A percentile compares a stretch with the other conserved stretches of the same genome.
Evolutionary conservation across 2,329 filamentous ascomycete species (phyloP).

Genomic region (Diplocarpon mali): DNA sequence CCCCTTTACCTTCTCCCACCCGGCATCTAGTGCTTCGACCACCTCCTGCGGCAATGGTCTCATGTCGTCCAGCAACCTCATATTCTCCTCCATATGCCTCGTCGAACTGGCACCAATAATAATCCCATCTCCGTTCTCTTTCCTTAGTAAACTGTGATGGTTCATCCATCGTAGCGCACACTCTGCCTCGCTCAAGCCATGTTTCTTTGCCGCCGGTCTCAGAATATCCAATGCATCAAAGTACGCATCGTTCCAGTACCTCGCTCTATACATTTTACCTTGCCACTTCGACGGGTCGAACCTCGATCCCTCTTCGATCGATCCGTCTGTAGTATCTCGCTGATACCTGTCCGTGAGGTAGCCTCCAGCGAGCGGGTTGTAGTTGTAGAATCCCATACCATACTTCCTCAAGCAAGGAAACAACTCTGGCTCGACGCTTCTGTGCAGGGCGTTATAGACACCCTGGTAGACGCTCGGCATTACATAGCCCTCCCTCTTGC

Average conservation of each 20-base stretch:
- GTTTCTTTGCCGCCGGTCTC: conserved; percentile 30
- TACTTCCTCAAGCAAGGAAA: conserved; percentile 61
- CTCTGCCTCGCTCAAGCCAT: conserved; percentile 29
- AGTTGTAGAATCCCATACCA: conserved; percentile 64
- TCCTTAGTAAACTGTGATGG: conserved; percentile 25
- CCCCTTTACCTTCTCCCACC: conserved; percentile 60
- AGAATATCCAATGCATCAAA: conserved; percentile 29
- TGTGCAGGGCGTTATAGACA: conserved; percentile 74
- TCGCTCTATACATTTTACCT: neutral
- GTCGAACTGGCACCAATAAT: conserved; percentile 39
- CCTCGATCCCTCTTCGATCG: neutral
- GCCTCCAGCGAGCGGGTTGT: conserved; percentile 39
- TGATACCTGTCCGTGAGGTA: conserved; percentile 25
- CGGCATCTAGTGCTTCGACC: conserved; percentile 62
- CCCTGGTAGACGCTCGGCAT: conserved; percentile 71
- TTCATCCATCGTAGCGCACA: conserved; percentile 34
- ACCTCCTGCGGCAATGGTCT: conserved; percentile 69
- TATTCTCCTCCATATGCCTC: conserved; percentile 44
- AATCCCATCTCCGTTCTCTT: conserved; percentile 36
- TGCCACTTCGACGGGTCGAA: neutral
- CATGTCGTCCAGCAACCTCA: conserved; percentile 45
- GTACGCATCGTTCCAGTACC: conserved; percentile 19
- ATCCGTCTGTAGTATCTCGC: neutral
- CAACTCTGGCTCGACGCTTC: conserved; percentile 62
- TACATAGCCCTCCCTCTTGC: conserved; percentile 68